Evolutionary conservation across 2,329 filamentous ascomycete genomes (phyloP), one percentile per base, ranked within the genome.

Genomic region (Penicillium sp.): DNA sequence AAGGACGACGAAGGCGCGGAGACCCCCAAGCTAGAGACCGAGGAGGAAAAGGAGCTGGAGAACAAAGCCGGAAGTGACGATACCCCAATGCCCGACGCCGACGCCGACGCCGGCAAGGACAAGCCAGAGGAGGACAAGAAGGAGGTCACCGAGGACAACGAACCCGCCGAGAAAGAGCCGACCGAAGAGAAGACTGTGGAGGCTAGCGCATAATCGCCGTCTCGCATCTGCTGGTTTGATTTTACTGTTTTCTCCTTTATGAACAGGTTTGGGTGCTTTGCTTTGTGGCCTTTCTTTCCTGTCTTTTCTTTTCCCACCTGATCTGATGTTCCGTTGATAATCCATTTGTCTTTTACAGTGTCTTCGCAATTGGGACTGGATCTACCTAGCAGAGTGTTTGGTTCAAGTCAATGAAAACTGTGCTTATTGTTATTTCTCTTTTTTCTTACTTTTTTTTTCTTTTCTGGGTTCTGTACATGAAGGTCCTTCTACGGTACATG

Each of bases 71-170:
- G 44, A 33, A 59, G 73, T 58, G 67, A 67, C 42, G 64, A 72
- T 55, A 68, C 71, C 51, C 61, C 66, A n/a, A 68, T 68, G 66
- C 58, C 63, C n/a, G 64, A 67, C 39, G 69, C 68, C 25, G 66
- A 72, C 50, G 55, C 64, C n/a, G 64, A 67, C 39, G 69, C 68
- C 25, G 66, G 72, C 50, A 55, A 64, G 23, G 42, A 47, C 32
- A 44, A 59, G 42, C 44, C 49, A 6, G 63, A 67, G 50, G 56
- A 64, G 42, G 39, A 61, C 20, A 60, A 61, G 12, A 57, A 61
- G 47, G 65, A 72, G 57, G 56, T 59, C 27, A 50, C 67, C 28
- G 73, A 75, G 47, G 68, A 73, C 12, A 39, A 59, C 27, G 60
- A 65, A 40, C 25, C 55, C 5, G 53, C 63, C 18, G 63, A 60